Evolutionary conservation across 768 basidiomycete genomes (phyloP).

Genomic region (Coprinellus micaceus): DNA sequence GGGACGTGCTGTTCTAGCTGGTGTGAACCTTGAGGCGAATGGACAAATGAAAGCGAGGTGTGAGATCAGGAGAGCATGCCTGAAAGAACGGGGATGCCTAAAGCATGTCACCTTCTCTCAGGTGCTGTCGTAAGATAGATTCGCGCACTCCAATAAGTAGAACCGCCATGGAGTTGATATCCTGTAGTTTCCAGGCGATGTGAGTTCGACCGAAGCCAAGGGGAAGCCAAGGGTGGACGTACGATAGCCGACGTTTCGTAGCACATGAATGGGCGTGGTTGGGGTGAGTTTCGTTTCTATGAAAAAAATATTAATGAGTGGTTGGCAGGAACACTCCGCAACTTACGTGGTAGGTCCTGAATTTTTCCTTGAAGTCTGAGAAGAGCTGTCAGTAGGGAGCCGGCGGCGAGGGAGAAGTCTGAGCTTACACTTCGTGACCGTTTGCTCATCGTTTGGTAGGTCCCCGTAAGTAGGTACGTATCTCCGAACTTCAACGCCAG

Average conservation of each 20-base stretch:
- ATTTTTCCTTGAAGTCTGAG: conserved; percentile 69
- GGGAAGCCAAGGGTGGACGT: conserved; percentile 21
- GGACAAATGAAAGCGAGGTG: not conserved
- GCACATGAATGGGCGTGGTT: conserved; percentile 57
- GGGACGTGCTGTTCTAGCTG: not conserved
- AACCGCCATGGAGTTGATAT: conserved; percentile 38
- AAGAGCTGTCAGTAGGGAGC: not conserved
- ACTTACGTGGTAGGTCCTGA: conserved; percentile 58
- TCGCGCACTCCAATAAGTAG: conserved; percentile 40
- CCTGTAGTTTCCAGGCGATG: conserved; percentile 25
- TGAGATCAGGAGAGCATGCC: not conserved
- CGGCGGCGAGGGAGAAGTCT: not conserved
- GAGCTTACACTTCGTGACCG: conserved; percentile 61
- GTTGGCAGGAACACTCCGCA: not conserved
- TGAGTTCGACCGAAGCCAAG: not conserved
- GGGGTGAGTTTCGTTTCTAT: conserved; percentile 56
- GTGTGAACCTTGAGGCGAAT: too few relatives aligned
- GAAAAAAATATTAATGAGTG: not conserved
- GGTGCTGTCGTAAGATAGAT: conserved; percentile 37
- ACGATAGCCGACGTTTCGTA: conserved; percentile 73
- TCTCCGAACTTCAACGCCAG: conserved; percentile 52
- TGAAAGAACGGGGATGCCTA: conserved; percentile 7
- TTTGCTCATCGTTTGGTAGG: conserved; percentile 50
- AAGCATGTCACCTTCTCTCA: conserved; percentile 32
- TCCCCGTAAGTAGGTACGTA: conserved; percentile 64